These are phyloP conservation scores for Candida caryicola DNA, from an alignment of 805 yeast genomes.

Conservation along the genomic window DNA sequence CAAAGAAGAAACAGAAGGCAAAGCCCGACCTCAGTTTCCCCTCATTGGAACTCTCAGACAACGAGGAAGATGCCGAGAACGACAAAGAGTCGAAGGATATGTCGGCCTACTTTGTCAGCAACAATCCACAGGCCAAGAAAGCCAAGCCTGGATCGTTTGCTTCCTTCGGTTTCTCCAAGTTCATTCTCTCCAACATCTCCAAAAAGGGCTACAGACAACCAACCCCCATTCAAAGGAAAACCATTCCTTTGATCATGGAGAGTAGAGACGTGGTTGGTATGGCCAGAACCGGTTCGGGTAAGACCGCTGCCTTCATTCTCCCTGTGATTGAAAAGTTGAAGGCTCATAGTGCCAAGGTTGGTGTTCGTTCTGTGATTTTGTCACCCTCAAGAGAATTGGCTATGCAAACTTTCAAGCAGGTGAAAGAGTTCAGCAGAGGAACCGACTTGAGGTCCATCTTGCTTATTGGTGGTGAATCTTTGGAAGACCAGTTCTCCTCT, in stretches of 20 bases:
- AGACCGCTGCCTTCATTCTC: slow-evolving; percentile 92
- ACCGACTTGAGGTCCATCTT: slow-evolving; percentile 78
- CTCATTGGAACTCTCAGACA: slow-evolving; percentile 45
- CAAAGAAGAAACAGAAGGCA: slow-evolving; percentile 20
- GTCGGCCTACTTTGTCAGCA: slow-evolving; percentile 39
- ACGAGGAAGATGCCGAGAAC: slow-evolving; percentile 27
- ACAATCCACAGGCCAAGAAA: slow-evolving; percentile 49
- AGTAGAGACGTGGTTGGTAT: slow-evolving; percentile 95
- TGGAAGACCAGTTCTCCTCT: slow-evolving; percentile 90
- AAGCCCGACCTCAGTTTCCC: slow-evolving; percentile 39
- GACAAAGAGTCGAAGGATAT: slow-evolving; percentile 43
- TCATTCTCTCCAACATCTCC: slow-evolving; percentile 62
- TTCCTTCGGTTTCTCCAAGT: slow-evolving; percentile 82
- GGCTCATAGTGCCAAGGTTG: slow-evolving; percentile 80
- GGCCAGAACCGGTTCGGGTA: slow-evolving; percentile 99
- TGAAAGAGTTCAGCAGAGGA: slow-evolving; percentile 82
- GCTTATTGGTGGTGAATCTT: slow-evolving; percentile 96
- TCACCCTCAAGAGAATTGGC: slow-evolving; percentile 98
- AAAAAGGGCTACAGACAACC: slow-evolving; percentile 92
- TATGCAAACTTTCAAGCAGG: slow-evolving; percentile 81
- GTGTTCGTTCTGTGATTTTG: slow-evolving; percentile 81
- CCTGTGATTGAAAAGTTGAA: slow-evolving; percentile 87
- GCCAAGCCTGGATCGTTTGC: slow-evolving; percentile 82
- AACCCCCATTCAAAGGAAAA: slow-evolving; percentile 95
- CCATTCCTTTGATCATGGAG: slow-evolving; percentile 85